Base-by-base conservation (phyloP, 352 stramenopile species). In the Peronospora belbahrii region DNA sequence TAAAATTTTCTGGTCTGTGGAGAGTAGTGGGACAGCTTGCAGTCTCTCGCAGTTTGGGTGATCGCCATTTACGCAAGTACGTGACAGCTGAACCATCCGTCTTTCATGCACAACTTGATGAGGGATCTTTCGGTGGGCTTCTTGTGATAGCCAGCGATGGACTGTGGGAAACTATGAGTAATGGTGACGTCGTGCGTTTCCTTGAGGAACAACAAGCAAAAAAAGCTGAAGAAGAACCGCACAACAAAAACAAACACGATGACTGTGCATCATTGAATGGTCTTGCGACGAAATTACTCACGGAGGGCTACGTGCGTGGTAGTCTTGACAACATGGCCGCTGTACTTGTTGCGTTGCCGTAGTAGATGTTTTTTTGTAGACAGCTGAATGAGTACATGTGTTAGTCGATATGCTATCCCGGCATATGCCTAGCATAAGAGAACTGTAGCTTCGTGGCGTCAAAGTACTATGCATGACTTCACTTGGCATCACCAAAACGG, bases 271-370 rank as follows among this genome's bases (percentile, higher is more conserved):
- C 46, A 8, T 62, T 98, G 6, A 62, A 94, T 57, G 62, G 74
- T 35, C 64, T 90, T 35, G 85, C 88, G 8, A 61, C 88, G 35
- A 45, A 78, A 13, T 54, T 97, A n/a, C 74, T 93, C 4, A 64
- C 89, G 15, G 89, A 97, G 57, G 85, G 89, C 22, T 98, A 96
- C 52, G 74, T 98, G n/a, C 76, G 91, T 37, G 94, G 95, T 37
- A 97, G 85, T 38, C 83, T 85, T 4, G 95, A 98, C 56, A 98
- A 98, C 50, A 89, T 97, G 53, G 94, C 88, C 20, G 79, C 95
- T 11, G 77, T 88, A 7, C 45, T 84, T 2, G 60, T 83, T 4
- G 48, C 35, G 15, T 41, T 72, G 18, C 20, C 55, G 10, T 60
- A 45, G 18, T 22, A 23, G 11, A 22, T n/a, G 19, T n/a, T n/a